Conservation (phyloP, 257 asterid genomes). For the Datura wrightii region DNA sequence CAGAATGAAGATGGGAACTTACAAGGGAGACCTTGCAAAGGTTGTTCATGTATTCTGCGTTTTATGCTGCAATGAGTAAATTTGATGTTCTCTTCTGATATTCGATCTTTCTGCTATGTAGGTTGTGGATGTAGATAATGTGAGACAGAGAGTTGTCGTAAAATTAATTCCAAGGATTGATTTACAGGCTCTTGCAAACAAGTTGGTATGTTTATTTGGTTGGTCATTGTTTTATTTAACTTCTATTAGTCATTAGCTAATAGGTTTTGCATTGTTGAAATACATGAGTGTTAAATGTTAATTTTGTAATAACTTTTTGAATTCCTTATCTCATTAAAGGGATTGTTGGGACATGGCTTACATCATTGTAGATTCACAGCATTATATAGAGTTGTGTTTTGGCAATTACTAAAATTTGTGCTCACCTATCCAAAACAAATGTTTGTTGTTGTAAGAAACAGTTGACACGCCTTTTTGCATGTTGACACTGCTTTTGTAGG, state of each 20-base stretch:
- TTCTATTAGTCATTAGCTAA: not conserved
- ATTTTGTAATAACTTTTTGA: not conserved
- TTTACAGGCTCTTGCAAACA: constrained; percentile 84
- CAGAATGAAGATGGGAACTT: constrained; percentile 88
- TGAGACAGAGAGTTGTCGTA: constrained; percentile 83
- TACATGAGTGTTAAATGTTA: not conserved
- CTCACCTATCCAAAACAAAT: constrained; percentile 9
- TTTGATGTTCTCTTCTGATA: constrained; percentile 28
- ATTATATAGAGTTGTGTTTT: not conserved
- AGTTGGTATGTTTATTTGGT: constrained; percentile 62
- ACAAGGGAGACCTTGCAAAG: constrained; percentile 96
- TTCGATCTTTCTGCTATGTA: constrained; percentile 40
- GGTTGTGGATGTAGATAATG: constrained; percentile 96
- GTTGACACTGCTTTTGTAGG: constrained; percentile 56
- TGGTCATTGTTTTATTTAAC: not conserved
- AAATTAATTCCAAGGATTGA: constrained; percentile 93
- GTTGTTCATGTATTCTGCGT: constrained; percentile 41
- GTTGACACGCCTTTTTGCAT: not conserved
- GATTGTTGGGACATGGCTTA: not conserved
- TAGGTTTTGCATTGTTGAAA: constrained; percentile 21
- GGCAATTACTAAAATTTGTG: not conserved
- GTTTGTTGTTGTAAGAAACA: not conserved
- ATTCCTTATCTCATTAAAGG: constrained; percentile 17
- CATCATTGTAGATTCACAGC: not conserved
- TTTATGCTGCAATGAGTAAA: not conserved